Evolutionary conservation across 148 eudicot species (phyloP).

Genomic region (Persicaria maculosa): DNA sequence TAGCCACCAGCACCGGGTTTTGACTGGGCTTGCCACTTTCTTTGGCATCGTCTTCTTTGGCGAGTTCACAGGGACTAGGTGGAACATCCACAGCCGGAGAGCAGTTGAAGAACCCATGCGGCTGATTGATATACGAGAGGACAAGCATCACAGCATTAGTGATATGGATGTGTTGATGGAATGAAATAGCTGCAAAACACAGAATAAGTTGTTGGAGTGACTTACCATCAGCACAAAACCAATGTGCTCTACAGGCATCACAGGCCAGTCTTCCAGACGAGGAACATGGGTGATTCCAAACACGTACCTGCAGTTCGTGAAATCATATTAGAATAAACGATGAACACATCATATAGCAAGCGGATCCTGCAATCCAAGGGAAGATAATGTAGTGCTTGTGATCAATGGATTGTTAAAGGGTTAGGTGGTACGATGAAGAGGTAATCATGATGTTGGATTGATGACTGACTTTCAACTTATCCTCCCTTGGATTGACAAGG

Average conservation of each 20-base stretch:
- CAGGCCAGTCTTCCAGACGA: constrained; percentile 98
- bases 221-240: constrained; percentile 94
- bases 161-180: not conserved
- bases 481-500: no score
- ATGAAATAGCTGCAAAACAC: not conserved
- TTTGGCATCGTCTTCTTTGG: constrained; percentile 22
- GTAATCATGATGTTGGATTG: not conserved
- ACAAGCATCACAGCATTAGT: not conserved
- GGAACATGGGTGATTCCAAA: constrained; percentile 96
- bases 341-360: not conserved
- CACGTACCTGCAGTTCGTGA: constrained; percentile 51
- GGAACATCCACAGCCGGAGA: constrained; percentile 67
- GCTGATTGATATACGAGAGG: constrained; percentile 22
- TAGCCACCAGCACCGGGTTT: not conserved
- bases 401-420: no score
- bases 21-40: constrained; percentile 35
- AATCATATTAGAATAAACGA: no score
- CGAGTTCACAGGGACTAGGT: constrained; percentile 32
- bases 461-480: not conserved
- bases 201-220: not conserved
- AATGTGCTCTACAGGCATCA: constrained; percentile 89
- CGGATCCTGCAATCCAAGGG: not conserved
- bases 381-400: no score
- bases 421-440: not conserved
- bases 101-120: constrained; percentile 67